Conservation (phyloP, 2,329 filamentous ascomycete species). For the Onygenales sp. region DNA sequence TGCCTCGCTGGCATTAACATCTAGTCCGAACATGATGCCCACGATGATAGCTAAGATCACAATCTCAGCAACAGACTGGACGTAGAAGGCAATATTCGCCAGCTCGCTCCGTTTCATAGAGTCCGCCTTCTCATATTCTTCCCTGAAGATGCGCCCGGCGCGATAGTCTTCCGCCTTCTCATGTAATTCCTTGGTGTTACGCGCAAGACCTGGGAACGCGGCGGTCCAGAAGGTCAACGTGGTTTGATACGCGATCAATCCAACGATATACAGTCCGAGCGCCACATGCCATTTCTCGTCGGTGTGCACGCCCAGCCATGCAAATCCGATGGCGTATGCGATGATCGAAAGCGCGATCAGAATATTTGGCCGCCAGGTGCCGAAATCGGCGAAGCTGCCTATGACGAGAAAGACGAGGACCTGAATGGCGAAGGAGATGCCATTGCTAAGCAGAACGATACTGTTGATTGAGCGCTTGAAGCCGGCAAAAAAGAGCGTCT, state of each 20-base stretch:
- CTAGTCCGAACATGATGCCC: slow-evolving; percentile 51
- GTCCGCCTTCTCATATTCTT: slow-evolving; percentile 53
- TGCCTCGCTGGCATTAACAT: slow-evolving; percentile 48
- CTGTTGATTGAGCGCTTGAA: slow-evolving; percentile 51
- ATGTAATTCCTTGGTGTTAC: slow-evolving; percentile 45
- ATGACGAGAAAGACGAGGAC: slow-evolving; percentile 45
- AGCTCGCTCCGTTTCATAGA: slow-evolving; percentile 55
- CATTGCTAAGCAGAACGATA: slow-evolving; percentile 57
- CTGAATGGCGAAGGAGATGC: slow-evolving; percentile 59
- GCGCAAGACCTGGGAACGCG: slow-evolving; percentile 49
- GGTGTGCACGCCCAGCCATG: slow-evolving; percentile 56
- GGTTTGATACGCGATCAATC: slow-evolving; percentile 57
- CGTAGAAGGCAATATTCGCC: slow-evolving; percentile 54
- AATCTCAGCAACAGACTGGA: slow-evolving; percentile 54
- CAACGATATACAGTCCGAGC: slow-evolving; percentile 56
- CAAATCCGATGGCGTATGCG: slow-evolving; percentile 56
- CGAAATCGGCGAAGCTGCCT: slow-evolving; percentile 51
- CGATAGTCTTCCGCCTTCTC: slow-evolving; percentile 41
- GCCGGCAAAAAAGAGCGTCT: slow-evolving; percentile 48
- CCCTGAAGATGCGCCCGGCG: slow-evolving; percentile 44
- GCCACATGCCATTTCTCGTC: slow-evolving; percentile 51
- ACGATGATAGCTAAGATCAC: slow-evolving; percentile 56
- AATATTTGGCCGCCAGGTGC: slow-evolving; percentile 53
- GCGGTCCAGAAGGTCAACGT: slow-evolving; percentile 62
- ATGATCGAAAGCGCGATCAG: slow-evolving; percentile 52